phyloP scores from a whole-genome alignment of 2,329 filamentous ascomycete species.

The Colletotrichum shisoi region DNA sequence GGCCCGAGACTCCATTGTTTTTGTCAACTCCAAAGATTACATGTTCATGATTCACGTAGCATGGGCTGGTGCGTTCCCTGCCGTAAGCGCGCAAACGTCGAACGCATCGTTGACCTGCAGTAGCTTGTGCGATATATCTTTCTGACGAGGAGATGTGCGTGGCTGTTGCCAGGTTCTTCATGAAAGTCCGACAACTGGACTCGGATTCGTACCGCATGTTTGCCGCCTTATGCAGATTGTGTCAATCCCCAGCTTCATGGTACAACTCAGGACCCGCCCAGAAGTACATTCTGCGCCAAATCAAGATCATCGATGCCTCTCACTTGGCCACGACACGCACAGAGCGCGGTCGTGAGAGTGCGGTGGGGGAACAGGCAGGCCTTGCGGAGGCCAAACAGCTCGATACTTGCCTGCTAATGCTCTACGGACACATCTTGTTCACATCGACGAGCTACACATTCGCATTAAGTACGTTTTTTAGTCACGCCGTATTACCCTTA shows the following conservation, averaged over 20 bases:
- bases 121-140: constrained; percentile 81
- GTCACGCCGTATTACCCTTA: not conserved
- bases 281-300: constrained; percentile 89
- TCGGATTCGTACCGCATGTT: constrained; percentile 87
- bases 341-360: constrained; percentile 44
- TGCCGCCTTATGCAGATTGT: constrained; percentile 77
- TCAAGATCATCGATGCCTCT: constrained; percentile 83
- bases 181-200: constrained; percentile 80
- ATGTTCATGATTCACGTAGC: constrained; percentile 78
- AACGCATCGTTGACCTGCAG: constrained; percentile 34
- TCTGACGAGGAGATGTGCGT: constrained; percentile 80
- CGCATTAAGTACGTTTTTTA: constrained; percentile 71
- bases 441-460: constrained; percentile 83
- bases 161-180: constrained; percentile 80
- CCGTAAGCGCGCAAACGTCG: not conserved
- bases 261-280: constrained; percentile 84
- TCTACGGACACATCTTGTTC: constrained; percentile 91
- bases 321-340: constrained; percentile 42
- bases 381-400: constrained; percentile 53
- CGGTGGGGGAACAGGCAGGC: constrained; percentile 46
- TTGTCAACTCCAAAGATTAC: constrained; percentile 73
- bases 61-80: constrained; percentile 68
- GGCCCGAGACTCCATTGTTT: constrained; percentile 82
- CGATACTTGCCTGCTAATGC: constrained; percentile 81
- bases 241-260: constrained; percentile 74